Conservation (phyloP, 2,329 filamentous ascomycete species). For the Verticillium longisporum region DNA sequence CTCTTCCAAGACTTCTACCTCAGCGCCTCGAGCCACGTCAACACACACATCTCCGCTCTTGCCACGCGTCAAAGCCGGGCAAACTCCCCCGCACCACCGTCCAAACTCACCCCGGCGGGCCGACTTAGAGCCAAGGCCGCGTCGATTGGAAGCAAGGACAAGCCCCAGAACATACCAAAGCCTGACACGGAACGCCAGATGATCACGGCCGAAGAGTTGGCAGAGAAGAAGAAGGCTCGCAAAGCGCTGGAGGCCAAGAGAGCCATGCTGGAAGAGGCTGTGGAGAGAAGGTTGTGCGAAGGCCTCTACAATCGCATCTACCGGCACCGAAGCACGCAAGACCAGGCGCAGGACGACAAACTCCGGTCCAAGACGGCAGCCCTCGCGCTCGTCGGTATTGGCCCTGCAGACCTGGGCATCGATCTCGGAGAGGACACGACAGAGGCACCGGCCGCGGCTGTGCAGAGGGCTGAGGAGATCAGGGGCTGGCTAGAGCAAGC, state of each 20-base stretch:
- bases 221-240: constrained; percentile 70
- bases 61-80: constrained; percentile 69
- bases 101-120: constrained; percentile 49
- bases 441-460: constrained; percentile 48
- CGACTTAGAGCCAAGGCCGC: constrained; percentile 49
- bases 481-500: constrained; percentile 66
- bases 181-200: constrained; percentile 64
- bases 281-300: constrained; percentile 80
- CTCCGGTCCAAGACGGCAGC: constrained; percentile 90
- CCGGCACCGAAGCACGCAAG: constrained; percentile 83
- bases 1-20: constrained; percentile 94
- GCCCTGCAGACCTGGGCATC: constrained; percentile 75
- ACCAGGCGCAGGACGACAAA: constrained; percentile 92
- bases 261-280: constrained; percentile 75
- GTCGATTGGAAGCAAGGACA: constrained; percentile 46
- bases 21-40: constrained; percentile 72
- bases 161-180: constrained; percentile 34
- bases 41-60: constrained; percentile 77
- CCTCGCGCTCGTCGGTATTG: constrained; percentile 84
- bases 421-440: constrained; percentile 55
- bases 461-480: constrained; percentile 60
- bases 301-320: constrained; percentile 84
- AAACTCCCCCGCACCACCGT: constrained; percentile 47
- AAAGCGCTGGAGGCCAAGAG: constrained; percentile 74
- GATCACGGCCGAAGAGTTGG: constrained; percentile 81